Conservation (phyloP, 2,329 filamentous ascomycete genomes). For the Pseudovirgaria hyperparasitica region DNA sequence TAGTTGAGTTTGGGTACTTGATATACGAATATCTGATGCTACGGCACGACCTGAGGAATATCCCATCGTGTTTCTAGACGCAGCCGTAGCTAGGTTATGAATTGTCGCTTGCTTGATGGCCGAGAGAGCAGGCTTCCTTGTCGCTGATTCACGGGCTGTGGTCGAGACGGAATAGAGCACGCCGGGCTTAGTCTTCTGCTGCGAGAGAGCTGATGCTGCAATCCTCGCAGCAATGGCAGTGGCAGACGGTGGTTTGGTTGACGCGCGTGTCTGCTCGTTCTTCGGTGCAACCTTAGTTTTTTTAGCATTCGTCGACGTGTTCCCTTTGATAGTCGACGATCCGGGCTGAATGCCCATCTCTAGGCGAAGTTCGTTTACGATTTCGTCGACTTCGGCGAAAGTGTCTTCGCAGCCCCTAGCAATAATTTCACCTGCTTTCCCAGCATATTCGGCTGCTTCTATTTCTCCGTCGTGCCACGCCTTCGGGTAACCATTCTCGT, state of each 20-base stretch:
- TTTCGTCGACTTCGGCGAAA: slow-evolving; percentile 40
- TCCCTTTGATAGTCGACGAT: too few relatives aligned
- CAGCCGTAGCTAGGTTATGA: slow-evolving; percentile 48
- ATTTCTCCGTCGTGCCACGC: slow-evolving; percentile 44
- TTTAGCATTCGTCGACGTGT: too few relatives aligned
- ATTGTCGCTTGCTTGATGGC: neutral
- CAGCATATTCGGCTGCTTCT: slow-evolving; percentile 29
- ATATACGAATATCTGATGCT: slow-evolving; percentile 27
- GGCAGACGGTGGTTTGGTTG: too few relatives aligned
- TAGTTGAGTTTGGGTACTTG: too few relatives aligned
- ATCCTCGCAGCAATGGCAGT: too few relatives aligned
- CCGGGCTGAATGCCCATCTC: slow-evolving; percentile 11
- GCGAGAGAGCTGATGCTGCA: too few relatives aligned
- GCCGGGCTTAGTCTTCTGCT: too few relatives aligned
- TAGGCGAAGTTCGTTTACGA: slow-evolving; percentile 5
- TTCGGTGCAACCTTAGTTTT: too few relatives aligned
- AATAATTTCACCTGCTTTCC: slow-evolving; percentile 54
- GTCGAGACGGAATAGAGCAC: too few relatives aligned
- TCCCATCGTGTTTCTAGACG: slow-evolving; percentile 71
- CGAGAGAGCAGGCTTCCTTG: neutral
- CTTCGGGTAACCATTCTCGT: slow-evolving; percentile 52
- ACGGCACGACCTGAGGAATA: slow-evolving; percentile 64
- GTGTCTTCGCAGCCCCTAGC: slow-evolving; percentile 51
- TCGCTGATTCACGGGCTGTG: too few relatives aligned
- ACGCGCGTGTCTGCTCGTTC: too few relatives aligned